phyloP scores from a whole-genome alignment of 352 stramenopile species.

The Phytophthora europaea region DNA sequence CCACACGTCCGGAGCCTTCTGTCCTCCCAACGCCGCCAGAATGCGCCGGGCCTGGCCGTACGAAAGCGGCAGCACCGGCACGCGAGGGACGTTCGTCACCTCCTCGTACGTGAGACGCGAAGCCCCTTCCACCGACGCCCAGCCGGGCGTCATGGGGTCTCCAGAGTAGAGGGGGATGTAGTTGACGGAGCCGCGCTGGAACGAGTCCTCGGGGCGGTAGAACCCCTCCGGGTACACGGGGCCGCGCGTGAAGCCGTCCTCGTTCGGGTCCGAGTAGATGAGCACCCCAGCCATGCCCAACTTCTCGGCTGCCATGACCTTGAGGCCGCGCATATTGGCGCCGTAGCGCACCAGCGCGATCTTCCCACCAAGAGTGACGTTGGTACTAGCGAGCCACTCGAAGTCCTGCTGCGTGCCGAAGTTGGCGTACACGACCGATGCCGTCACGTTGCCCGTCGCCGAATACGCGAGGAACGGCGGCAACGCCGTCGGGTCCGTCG shows the following conservation, averaged over 20 bases:
- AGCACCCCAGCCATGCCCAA: constrained; percentile 60
- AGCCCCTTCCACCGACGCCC: constrained; percentile 44
- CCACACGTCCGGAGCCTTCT: constrained; percentile 56
- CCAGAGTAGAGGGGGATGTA: constrained; percentile 74
- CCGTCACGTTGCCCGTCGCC: constrained; percentile 66
- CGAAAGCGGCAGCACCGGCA: constrained; percentile 56
- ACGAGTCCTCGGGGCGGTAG: constrained; percentile 47
- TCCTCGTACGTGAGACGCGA: constrained; percentile 47
- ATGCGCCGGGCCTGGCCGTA: constrained; percentile 83
- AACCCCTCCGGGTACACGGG: constrained; percentile 40
- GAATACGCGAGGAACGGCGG: constrained; percentile 85
- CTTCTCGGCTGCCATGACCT: constrained; percentile 73
- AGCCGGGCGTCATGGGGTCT: constrained; percentile 68
- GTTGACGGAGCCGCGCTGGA: constrained; percentile 88
- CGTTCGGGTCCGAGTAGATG: constrained; percentile 77
- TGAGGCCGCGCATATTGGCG: constrained; percentile 52
- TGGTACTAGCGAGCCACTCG: constrained; percentile 28
- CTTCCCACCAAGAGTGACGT: constrained; percentile 59
- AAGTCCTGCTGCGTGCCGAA: constrained; percentile 74
- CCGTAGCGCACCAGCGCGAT: constrained; percentile 83
- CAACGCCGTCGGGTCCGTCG: constrained; percentile 54
- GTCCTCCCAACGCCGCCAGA: constrained; percentile 65
- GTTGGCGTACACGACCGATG: constrained; percentile 86
- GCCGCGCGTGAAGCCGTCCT: constrained; percentile 69
- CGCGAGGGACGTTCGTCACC: constrained; percentile 37